Base-by-base conservation (phyloP, 1,284 basidiomycete species). In the Mycocalia duriaeana region DNA sequence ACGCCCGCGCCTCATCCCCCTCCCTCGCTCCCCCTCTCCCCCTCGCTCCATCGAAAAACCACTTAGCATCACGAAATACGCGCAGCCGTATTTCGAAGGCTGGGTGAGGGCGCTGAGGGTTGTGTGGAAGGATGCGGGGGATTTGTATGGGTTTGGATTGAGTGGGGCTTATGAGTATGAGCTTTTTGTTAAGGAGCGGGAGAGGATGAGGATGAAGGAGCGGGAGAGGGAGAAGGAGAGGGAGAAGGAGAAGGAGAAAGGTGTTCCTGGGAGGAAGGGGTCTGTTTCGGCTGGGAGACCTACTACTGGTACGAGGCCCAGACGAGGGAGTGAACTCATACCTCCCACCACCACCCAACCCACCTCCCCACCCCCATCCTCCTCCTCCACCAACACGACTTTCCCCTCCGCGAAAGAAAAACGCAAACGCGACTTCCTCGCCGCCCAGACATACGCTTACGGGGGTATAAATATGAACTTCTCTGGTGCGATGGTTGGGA, bases 51-150 rank as follows among this genome's bases (percentile, higher is more conserved):
- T 39, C 13, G 11, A 16, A 16, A 9, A 24, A 23, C 11, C 37
- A 14, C 9, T 14, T 39, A 9, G 18, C 13, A 39, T 14, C 37
- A 39, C 8, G 8, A 14, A 8, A 39, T 89, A 89, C 53, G 64
- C 77, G 13, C 68, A 74, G 31, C 85, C 85, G 0, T 89, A 85
- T 63, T 86, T 85, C 65, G 81, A 85, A 47, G 77, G 79, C 8
- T 75, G 69, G 59, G 77, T 80, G 8, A 70, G 73, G 34, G 74
- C 76, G 0, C 62, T 87, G 18, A 70, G 82, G 6, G 66, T 75
- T 8, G 66, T 77, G 1, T 69, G 66, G 44, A 55, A 57, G 8
- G 53, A 59, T 23, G 50, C 51, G 5, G 52, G n/a, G 20, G 40
- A 8, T 13, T 13, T 22, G 40, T 23, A 22, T 11, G 40, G 23